Evolutionary conservation across 805 yeast genomes (phyloP).

Genomic region (Ogataea neopini): DNA sequence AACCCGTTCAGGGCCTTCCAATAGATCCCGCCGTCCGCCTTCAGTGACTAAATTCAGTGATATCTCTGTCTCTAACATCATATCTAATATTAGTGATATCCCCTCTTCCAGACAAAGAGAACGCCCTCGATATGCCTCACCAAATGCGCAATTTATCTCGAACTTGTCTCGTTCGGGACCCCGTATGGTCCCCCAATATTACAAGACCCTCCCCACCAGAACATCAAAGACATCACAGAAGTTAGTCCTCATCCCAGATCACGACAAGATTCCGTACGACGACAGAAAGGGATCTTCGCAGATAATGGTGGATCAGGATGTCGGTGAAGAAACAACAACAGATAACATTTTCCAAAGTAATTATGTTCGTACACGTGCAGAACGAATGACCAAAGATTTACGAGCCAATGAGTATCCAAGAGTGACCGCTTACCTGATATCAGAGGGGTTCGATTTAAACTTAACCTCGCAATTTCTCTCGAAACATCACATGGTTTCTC

Average conservation of each 20-base stretch:
- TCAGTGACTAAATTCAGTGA: slow-evolving; percentile 56
- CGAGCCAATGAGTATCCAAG: slow-evolving; percentile 69
- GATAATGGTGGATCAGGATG: slow-evolving; percentile 14
- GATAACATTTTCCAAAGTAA: slow-evolving; percentile 37
- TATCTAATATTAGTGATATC: slow-evolving; percentile 79
- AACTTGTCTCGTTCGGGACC: slow-evolving; percentile 24
- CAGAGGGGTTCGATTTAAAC: slow-evolving; percentile 75
- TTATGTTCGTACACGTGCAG: slow-evolving; percentile 45
- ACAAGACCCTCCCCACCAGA: slow-evolving; percentile 63
- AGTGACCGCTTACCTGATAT: slow-evolving; percentile 88
- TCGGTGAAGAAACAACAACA: slow-evolving; percentile 31
- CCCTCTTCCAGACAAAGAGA: slow-evolving; percentile 66
- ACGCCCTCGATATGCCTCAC: slow-evolving; percentile 23
- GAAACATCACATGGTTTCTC: slow-evolving; percentile 76
- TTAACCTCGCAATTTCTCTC: slow-evolving; percentile 64
- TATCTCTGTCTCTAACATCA: slow-evolving; percentile 76
- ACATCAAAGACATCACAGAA: slow-evolving; percentile 86
- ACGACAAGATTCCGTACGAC: slow-evolving; percentile 27
- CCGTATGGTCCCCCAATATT: slow-evolving; percentile 45
- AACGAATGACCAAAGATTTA: slow-evolving; percentile 56
- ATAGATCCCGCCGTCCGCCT: slow-evolving; percentile 23
- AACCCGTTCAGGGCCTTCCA: slow-evolving; percentile 14
- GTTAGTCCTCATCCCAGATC: slow-evolving; percentile 81
- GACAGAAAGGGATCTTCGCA: slow-evolving; percentile 6
- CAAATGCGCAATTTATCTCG: slow-evolving; percentile 15